Evolutionary conservation across 768 basidiomycete genomes (phyloP).

Genomic region (Harrya chromipes): DNA sequence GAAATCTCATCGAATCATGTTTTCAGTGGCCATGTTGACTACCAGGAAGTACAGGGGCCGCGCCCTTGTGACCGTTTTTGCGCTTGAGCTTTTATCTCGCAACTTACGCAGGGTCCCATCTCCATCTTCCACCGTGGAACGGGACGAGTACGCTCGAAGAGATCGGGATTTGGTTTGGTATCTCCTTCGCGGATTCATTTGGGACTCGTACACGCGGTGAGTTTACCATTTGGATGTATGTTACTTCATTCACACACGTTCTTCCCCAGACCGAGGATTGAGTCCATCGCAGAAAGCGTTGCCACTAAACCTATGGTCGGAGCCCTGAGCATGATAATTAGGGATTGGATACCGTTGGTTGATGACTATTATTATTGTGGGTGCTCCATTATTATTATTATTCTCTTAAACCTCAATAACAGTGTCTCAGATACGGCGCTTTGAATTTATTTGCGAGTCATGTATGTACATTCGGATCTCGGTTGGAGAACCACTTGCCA

Average conservation of each 20-base stretch:
- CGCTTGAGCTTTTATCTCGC: constrained; percentile 72
- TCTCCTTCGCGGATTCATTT: constrained; percentile 80
- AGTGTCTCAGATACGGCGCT: constrained; percentile 41
- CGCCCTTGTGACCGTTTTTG: constrained; percentile 61
- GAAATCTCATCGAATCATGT: background rate
- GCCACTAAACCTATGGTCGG: constrained; percentile 61
- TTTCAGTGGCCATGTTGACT: constrained; percentile 24
- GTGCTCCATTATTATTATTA: constrained; percentile 24
- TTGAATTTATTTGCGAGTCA: constrained; percentile 24
- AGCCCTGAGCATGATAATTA: constrained; percentile 65
- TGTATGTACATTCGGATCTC: constrained; percentile 5
- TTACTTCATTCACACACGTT: background rate
- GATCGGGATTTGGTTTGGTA: constrained; percentile 85
- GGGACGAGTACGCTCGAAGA: constrained; percentile 75
- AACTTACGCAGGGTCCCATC: constrained; percentile 67
- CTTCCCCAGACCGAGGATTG: constrained; percentile 66
- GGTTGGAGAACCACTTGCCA: constrained; percentile 1
- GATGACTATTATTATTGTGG: constrained; percentile 90
- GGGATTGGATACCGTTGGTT: constrained; percentile 86
- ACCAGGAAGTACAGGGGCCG: constrained; percentile 38
- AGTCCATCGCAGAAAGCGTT: constrained; percentile 54
- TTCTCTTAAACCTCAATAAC: background rate
- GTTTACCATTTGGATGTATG: constrained; percentile 14
- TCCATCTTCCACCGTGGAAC: constrained; percentile 60
- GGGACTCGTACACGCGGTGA: constrained; percentile 75